Conservation (phyloP, 495 filamentous ascomycete species). For the Podospora didyma region DNA sequence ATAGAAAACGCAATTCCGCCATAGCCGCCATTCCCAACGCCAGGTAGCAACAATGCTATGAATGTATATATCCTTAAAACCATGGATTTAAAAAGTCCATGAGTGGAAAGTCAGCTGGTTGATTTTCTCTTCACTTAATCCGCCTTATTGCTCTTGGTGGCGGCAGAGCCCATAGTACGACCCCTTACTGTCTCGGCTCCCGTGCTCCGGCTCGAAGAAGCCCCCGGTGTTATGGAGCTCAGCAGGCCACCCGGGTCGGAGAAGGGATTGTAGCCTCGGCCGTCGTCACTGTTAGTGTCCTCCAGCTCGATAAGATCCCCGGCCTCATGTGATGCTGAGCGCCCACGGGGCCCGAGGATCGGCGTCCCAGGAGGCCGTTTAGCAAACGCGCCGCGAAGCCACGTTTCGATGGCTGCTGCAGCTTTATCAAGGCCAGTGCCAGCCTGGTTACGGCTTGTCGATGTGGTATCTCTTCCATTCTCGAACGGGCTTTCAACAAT, state of each 20-base stretch:
- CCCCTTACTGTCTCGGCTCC: constrained; percentile 2
- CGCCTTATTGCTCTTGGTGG: background rate
- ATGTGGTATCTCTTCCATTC: constrained; percentile 34
- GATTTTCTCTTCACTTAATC: background rate
- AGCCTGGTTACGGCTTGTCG: constrained; percentile 22
- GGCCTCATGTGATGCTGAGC: constrained; percentile 29
- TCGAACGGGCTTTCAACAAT: constrained; percentile 51
- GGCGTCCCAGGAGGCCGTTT: constrained; percentile 49
- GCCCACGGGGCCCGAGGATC: constrained; percentile 35
- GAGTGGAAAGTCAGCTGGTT: background rate
- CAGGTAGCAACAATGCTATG: background rate
- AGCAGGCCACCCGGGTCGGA: constrained; percentile 10
- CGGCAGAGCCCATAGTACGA: background rate
- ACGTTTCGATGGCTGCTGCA: constrained; percentile 80
- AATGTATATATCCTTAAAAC: too few relatives aligned
- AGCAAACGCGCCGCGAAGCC: constrained; percentile 75
- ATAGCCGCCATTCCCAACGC: background rate
- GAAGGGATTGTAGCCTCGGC: constrained; percentile 13
- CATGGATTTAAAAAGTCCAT: too few relatives aligned
- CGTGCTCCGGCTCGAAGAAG: constrained; percentile 28
- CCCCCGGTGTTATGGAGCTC: constrained; percentile 7
- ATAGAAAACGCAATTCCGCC: too few relatives aligned
- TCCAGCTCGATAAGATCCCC: constrained; percentile 85
- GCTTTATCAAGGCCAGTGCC: constrained; percentile 66
- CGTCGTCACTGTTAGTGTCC: constrained; percentile 55